Evolutionary conservation across 2,329 filamentous ascomycete genomes (phyloP), one percentile per base, ranked within the genome.

Genomic region (Talaromyces sp.): DNA sequence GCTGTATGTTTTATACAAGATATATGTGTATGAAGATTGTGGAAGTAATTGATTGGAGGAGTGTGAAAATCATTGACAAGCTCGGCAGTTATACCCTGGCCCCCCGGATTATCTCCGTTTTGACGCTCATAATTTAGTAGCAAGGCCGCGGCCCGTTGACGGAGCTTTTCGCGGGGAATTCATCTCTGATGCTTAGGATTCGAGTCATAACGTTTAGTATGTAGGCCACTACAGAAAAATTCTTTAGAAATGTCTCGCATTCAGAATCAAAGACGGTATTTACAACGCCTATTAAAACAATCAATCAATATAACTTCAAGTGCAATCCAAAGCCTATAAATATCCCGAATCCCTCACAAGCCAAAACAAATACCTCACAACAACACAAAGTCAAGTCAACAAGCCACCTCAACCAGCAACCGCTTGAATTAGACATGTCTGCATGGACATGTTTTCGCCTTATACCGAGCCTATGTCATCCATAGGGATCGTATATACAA

Each of bases 41-140:
- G 28, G 45, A 33, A 33, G 28, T 4, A 48, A 48, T 35, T 48
- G 45, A n/a, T 33, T 13, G 43, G 17, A n/a, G n/a, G 13, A 28
- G 45, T 17, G n/a, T 28, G 45, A 48, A 48, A 17, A n/a, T n/a
- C n/a, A n/a, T n/a, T 35, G 45, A 48, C 33, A 28, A 28, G 25
- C 25, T 28, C 25, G 25, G 25, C 28, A 21, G 28, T 33, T n/a
- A 48, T 48, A 33, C 28, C n/a, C n/a, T 5, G 3, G 39, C 5
- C 39, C 48, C 48, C 35, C 33, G 13, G 33, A 52, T 52, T 36
- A 52, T 39, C 48, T 36, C 48, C 48, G 48, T 25, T 21, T 52
- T 53, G n/a, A 17, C 15, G 67, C 58, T 17, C 65, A 63, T 54
- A 57, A n/a, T n/a, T 46, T 4, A 70, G n/a, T n/a, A 58, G 37